phyloP scores from a whole-genome alignment of 177 flowering plant species.

The Vitis hybrid region DNA sequence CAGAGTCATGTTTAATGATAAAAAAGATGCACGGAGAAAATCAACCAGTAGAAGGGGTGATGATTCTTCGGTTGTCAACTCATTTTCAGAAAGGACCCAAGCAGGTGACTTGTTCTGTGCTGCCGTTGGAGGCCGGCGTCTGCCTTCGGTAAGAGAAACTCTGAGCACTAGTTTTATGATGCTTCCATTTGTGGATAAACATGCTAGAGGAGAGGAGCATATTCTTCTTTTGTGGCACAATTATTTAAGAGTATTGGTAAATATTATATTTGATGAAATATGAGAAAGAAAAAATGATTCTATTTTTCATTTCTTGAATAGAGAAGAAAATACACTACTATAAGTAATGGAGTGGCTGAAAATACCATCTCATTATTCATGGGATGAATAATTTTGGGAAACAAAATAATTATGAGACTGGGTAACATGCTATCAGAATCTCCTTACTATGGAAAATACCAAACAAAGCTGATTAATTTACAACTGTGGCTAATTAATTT shows the following conservation, averaged over 20 bases:
- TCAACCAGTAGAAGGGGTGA: slow-evolving; percentile 53
- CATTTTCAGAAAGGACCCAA: slow-evolving; percentile 63
- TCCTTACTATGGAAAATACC: too few relatives aligned
- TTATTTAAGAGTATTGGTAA: not conserved
- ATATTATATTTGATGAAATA: not conserved
- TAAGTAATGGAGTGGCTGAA: too few relatives aligned
- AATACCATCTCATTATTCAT: too few relatives aligned
- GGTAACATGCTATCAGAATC: too few relatives aligned
- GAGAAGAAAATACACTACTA: too few relatives aligned
- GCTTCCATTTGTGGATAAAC: slow-evolving; percentile 2
- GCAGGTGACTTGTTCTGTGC: slow-evolving; percentile 77
- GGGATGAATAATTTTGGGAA: too few relatives aligned
- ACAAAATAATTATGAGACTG: too few relatives aligned
- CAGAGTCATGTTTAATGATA: slow-evolving; percentile 35
- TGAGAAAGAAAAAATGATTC: too few relatives aligned
- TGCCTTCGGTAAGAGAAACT: slow-evolving; percentile 57
- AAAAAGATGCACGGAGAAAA: slow-evolving; percentile 56
- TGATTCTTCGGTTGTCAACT: slow-evolving; percentile 39
- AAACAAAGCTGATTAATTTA: too few relatives aligned
- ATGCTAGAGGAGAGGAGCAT: not conserved
- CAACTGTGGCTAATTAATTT: too few relatives aligned
- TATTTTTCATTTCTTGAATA: too few relatives aligned
- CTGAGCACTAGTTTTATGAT: not conserved
- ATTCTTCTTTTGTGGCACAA: not conserved
- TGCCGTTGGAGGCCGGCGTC: slow-evolving; percentile 38